Evolutionary conservation across 208 protist genomes (phyloP), one percentile per base, ranked within the genome.

Genomic region (Angomonas ambiguus): DNA sequence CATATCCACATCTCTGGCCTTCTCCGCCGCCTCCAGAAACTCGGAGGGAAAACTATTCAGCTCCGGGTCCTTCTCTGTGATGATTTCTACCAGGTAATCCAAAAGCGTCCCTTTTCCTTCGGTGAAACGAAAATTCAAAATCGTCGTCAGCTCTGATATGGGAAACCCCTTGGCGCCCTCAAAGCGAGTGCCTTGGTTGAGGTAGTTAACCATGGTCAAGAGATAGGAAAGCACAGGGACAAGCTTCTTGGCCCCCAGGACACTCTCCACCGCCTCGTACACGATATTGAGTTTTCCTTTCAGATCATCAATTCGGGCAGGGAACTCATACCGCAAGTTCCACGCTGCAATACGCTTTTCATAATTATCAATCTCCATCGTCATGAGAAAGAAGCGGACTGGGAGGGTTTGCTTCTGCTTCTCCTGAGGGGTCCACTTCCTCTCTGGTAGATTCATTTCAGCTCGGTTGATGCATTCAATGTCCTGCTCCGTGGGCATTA

Each of bases 361-460:
- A 67, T 89, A 92, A 53, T 83, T 59, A 38, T 82, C 76, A 66
- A 94, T 85, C 49, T 63, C 69, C 67, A 71, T 60, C 27, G 80
- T 87, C 88, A 94, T 94, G 25, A 94, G 48, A 35, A 91, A 87
- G 62, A 92, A 94, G 1, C 82, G 82, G 13, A 89, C 83, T 0
- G 85, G 59, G 8, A 76, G 31, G 11, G 73, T 74, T 20, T 86
- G 66, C 49, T 79, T 58, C 61, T 88, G 84, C 25, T 82, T 68
- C 51, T 89, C 74, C 59, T 65, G 58, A 2, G 49, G 64, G 16
- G 62, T 73, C 76, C 75, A 85, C 41, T 63, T 51, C 22, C 51
- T 51, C 30, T 82, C 71, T 56, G 85, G 69, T 51, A 59, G 62
- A 67, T 65, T 59, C 38, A n/a, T 45, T 55, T 73, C 60, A 27